Base-by-base conservation (phyloP, 768 basidiomycete species). In the Tylopilus vinaceipallidus region DNA sequence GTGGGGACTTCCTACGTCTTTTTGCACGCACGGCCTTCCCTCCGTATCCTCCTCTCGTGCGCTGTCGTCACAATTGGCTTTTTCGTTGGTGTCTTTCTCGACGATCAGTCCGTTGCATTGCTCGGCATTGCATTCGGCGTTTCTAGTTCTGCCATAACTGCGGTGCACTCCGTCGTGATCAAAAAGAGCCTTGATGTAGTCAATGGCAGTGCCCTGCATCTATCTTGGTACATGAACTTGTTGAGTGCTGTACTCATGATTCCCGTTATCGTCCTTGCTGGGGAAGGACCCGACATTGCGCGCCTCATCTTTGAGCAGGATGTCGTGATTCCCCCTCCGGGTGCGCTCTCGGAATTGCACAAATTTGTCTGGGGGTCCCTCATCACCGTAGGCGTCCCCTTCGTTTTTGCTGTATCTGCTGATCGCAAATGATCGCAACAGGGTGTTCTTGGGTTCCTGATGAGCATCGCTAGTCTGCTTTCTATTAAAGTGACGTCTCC, bases 401-500 rank as follows among this genome's bases (percentile, higher is more conserved):
- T 19, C 16, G 7, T 32, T 7, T 29, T 37, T 26, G 22, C 12
- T 29, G 45, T 30, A 22, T 49, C 27, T 3, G 24, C 14, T 60
- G 22, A 59, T 42, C 6, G n/a, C 4, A 17, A 41, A 39, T 17
- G 46, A 23, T 2, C 3, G 13, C 23, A 2, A 19, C 36, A 93
- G 90, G 94, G 94, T 27, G 72, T 79, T 16, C 72, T 97, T 45
- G 95, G 95, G 10, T 98, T 97, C 78, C 71, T 95, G 59, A 97
- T 98, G 82, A 91, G 88, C 71, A 81, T 98, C 46, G 94, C 95
- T 10, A 91, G 90, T 54, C 73, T 95, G 53, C 77, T 98, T 26
- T 94, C 91, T 22, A 97, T 98, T 76, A 95, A 98, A 68, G 89
- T 98, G 53, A 98, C 95, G 8, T 95, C 93, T 1, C 95, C 95